These are phyloP conservation scores for Wallacemonas sp. DNA, from an alignment of 208 protist species.

Conservation along the genomic window DNA sequence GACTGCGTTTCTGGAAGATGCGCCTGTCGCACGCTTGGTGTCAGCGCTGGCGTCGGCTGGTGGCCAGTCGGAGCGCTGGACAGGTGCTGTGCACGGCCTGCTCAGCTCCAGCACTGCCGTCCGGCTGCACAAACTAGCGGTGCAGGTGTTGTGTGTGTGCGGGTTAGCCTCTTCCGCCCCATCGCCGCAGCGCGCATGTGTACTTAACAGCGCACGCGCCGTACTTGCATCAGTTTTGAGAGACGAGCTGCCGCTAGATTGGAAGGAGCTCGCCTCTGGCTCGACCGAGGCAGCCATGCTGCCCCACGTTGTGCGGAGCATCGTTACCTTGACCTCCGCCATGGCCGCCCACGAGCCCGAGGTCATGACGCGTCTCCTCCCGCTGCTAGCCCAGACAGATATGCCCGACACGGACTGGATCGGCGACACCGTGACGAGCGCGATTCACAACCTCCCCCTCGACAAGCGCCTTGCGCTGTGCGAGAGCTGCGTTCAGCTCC, in stretches of 20 bases:
- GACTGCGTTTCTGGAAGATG: not conserved
- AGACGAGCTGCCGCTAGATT: conserved; percentile 57
- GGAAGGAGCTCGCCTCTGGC: conserved; percentile 38
- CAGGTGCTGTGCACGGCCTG: not conserved
- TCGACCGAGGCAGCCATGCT: conserved; percentile 23
- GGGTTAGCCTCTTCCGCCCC: not conserved
- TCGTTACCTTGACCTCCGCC: conserved; percentile 23
- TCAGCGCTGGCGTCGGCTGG: not conserved
- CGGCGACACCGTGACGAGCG: conserved; percentile 8
- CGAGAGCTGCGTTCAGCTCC: conserved; percentile 22
- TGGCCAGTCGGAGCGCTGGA: not conserved
- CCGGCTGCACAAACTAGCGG: conserved; percentile 3
- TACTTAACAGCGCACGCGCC: not conserved
- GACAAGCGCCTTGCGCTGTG: conserved; percentile 17
- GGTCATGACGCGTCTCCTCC: conserved; percentile 31
- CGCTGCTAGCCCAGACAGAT: conserved; percentile 39
- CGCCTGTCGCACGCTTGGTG: not conserved
- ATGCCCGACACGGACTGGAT: conserved; percentile 24
- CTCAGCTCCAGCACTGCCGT: not conserved
- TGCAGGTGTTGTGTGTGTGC: not conserved
- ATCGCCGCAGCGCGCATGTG: conserved; percentile 1
- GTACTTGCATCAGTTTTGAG: conserved; percentile 20
- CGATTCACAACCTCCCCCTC: conserved; percentile 17
- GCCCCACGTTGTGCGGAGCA: conserved; percentile 22
- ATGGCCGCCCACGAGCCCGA: conserved; percentile 20